A percentile compares a stretch with the other conserved stretches of the same genome.
These are phyloP conservation scores for Globisporangium camurandrum DNA, from an alignment of 352 stramenopile genomes.

Conservation along the genomic window DNA sequence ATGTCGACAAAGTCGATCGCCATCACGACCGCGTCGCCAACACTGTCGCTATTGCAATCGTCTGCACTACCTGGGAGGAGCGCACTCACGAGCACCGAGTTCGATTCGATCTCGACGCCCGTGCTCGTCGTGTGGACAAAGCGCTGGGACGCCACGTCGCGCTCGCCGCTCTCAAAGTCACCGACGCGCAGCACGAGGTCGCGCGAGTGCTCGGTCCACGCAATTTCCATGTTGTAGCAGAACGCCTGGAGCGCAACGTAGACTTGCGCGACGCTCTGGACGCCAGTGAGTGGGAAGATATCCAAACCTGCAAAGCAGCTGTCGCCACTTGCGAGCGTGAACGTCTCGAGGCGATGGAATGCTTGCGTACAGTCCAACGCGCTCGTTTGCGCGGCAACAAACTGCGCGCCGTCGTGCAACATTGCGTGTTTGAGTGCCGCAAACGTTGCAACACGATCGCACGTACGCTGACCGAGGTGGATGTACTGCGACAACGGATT, in stretches of 20 bases:
- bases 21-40: slow-evolving; percentile 19
- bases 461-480: not conserved
- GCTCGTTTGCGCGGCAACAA: slow-evolving; percentile 2
- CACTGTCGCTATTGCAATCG: slow-evolving; percentile 3
- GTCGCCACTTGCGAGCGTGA: slow-evolving; percentile 18
- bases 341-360: slow-evolving; percentile 23
- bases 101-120: slow-evolving; percentile 5
- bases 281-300: slow-evolving; percentile 2
- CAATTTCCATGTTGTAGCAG: slow-evolving; percentile 15
- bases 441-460: not conserved
- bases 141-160: slow-evolving; percentile 5
- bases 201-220: slow-evolving; percentile 14
- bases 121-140: not conserved
- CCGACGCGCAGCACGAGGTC: slow-evolving; percentile 31
- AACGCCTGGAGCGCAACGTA: slow-evolving; percentile 4
- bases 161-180: slow-evolving; percentile 10
- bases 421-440: slow-evolving; percentile 1
- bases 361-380: slow-evolving; percentile 20
- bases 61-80: not conserved
- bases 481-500: not conserved
- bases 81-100: slow-evolving; percentile 3
- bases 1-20: slow-evolving; percentile 36
- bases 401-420: slow-evolving; percentile 2
- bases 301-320: slow-evolving; percentile 19
- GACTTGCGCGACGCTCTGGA: slow-evolving; percentile 4